phyloP scores from a whole-genome alignment of 2,329 filamentous ascomycete genomes.

The Fusarium falciforme region DNA sequence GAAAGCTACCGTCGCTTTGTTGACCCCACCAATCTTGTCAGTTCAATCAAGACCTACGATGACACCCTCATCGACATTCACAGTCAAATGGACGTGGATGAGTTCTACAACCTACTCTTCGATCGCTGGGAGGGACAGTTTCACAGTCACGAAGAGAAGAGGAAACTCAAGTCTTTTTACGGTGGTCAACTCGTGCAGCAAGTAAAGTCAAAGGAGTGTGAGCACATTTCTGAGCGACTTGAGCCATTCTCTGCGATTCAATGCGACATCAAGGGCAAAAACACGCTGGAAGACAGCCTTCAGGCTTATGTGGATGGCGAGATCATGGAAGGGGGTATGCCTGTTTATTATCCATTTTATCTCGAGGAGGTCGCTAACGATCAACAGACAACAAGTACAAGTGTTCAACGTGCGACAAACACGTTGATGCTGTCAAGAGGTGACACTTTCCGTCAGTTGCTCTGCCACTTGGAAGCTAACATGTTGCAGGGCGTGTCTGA shows the following conservation, averaged over 20 bases:
- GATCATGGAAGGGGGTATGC: constrained; percentile 86
- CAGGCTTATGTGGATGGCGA: constrained; percentile 97
- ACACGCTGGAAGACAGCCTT: constrained; percentile 84
- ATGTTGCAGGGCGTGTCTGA: constrained; percentile 79
- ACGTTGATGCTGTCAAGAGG: constrained; percentile 94
- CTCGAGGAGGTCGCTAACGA: constrained; percentile 9
- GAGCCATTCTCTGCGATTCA: constrained; percentile 96
- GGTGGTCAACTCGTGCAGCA: constrained; percentile 94
- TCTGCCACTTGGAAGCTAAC: background rate
- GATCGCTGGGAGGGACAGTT: constrained; percentile 91
- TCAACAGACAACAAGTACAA: constrained; percentile 96
- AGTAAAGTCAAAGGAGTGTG: constrained; percentile 93
- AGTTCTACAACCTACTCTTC: constrained; percentile 95
- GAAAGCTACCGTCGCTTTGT: constrained; percentile 79
- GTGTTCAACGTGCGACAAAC: constrained; percentile 87
- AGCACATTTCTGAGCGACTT: constrained; percentile 89
- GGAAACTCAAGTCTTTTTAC: constrained; percentile 83
- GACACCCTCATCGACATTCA: constrained; percentile 85
- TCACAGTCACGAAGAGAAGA: constrained; percentile 73
- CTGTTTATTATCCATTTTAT: background rate
- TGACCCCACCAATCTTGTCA: constrained; percentile 78
- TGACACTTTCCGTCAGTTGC: constrained; percentile 47
- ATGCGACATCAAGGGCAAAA: constrained; percentile 95
- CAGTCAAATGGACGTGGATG: constrained; percentile 97
- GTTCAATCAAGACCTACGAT: constrained; percentile 84